Evolutionary conservation across 805 yeast genomes (phyloP).

Genomic region (Schizosaccharomyces cryophilus): DNA sequence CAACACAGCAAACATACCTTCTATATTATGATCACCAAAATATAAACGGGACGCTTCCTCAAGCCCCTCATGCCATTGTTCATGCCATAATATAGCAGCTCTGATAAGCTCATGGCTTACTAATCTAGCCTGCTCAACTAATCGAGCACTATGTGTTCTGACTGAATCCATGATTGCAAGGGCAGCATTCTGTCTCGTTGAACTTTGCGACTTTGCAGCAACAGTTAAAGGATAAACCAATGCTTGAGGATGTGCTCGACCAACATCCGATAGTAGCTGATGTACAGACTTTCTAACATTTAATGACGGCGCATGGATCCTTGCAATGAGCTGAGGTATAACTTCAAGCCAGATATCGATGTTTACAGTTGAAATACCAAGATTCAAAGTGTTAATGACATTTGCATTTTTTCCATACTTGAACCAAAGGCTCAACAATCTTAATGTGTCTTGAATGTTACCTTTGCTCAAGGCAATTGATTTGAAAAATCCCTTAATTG

Average conservation of each 20-base stretch:
- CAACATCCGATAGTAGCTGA: conserved; percentile 61
- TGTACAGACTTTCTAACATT: conserved; percentile 58
- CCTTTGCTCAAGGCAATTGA: conserved; percentile 72
- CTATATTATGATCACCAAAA: conserved; percentile 84
- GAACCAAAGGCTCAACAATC: conserved; percentile 84
- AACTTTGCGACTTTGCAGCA: conserved; percentile 80
- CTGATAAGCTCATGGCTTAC: conserved; percentile 85
- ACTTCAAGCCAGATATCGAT: conserved; percentile 91
- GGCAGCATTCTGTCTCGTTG: conserved; percentile 78
- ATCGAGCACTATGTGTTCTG: conserved; percentile 59
- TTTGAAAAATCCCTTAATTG: conserved; percentile 85
- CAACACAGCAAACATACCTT: conserved; percentile 74
- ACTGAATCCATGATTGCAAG: conserved; percentile 71
- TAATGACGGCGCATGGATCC: conserved; percentile 85
- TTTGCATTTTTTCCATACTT: conserved; percentile 84
- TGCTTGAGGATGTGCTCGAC: conserved; percentile 93
- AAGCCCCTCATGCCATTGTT: conserved; percentile 89
- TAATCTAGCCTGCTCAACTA: conserved; percentile 79
- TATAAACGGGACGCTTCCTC: conserved; percentile 88
- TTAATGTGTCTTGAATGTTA: conserved; percentile 70
- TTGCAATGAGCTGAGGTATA: conserved; percentile 80
- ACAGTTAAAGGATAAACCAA: conserved; percentile 85
- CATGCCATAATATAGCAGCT: conserved; percentile 93
- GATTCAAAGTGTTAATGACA: conserved; percentile 71
- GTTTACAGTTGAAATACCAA: conserved; percentile 71